These are phyloP conservation scores for Penicillium nucicola DNA, from an alignment of 495 filamentous ascomycete species.

Conservation along the genomic window DNA sequence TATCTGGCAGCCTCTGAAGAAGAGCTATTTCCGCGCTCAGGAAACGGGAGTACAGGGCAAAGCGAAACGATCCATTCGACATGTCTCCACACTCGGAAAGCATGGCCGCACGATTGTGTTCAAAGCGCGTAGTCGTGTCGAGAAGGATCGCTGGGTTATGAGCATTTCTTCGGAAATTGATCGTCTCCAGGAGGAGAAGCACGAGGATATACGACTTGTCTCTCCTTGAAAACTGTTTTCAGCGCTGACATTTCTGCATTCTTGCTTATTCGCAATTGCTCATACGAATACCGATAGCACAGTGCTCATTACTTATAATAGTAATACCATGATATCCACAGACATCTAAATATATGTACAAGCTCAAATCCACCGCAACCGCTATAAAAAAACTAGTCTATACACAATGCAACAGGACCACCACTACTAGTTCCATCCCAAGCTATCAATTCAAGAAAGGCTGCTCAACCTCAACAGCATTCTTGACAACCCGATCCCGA, in stretches of 20 bases:
- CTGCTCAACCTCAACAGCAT: constrained; percentile 36
- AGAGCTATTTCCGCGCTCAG: constrained; percentile 55
- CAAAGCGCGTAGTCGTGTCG: constrained; percentile 64
- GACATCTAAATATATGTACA: constrained; percentile 8
- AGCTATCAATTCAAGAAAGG: constrained; percentile 24
- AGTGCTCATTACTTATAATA: constrained; percentile 12
- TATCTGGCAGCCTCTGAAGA: constrained; percentile 63
- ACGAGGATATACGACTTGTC: constrained; percentile 60
- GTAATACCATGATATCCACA: constrained; percentile 23
- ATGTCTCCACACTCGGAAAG: constrained; percentile 56
- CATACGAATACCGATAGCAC: background rate
- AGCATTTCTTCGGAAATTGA: constrained; percentile 73
- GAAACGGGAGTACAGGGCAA: constrained; percentile 43
- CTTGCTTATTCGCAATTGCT: background rate
- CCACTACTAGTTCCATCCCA: background rate
- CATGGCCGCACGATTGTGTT: constrained; percentile 69
- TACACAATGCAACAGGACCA: constrained; percentile 2
- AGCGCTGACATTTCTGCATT: background rate
- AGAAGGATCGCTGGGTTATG: constrained; percentile 75
- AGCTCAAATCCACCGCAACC: background rate
- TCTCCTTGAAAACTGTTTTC: constrained; percentile 19
- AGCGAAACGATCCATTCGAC: constrained; percentile 40
- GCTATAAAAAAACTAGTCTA: background rate
- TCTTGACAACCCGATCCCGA: constrained; percentile 38
- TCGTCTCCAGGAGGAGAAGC: constrained; percentile 52